Base-by-base conservation (phyloP, 2,329 filamentous ascomycete genomes). In the Coniochaeta pulveracea region DNA sequence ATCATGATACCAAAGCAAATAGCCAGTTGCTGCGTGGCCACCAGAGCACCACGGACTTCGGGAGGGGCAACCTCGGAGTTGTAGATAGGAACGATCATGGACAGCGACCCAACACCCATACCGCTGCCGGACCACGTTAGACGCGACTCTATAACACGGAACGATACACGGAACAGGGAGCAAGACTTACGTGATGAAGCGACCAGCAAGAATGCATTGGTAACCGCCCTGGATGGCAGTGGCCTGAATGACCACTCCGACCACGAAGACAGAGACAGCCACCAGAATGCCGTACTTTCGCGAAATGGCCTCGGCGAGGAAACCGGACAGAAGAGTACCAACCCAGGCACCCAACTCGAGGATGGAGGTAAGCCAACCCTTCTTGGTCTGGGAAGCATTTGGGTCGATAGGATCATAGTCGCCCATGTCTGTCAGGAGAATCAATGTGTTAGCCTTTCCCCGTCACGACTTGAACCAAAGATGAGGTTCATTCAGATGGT, bases 341-440 rank as follows among this genome's bases (percentile, higher is more conserved):
- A 84, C 49, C 80, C 80, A 86, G 26, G 80, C 81, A 34, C 81
- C 81, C 2, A 86, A 68, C 49, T 85, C 80, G 17, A 86, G 70
- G 41, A 85, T 84, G 3, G 80, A 64, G 1, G 69, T 74, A 5
- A 76, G 49, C 70, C 69, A 75, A 11, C 70, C 71, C 45, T 74
- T 74, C 41, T 67, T 64, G 5, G 66, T 66, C 45, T 65, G 60
- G 37, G 66, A 53, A n/a, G 58, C 57, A 11, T 48, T 56, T 22
- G 54, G 46, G 38, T 63, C 55, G 26, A 62, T 43, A 3, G 59
- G 60, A 38, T 63, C 61, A 40, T 72, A 72, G 21, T 63, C 61
- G 32, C 65, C 69, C 69, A 74, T 75, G 37, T 75, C 66, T 70
- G 10, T 15, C 6, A 43, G 44, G n/a, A n/a, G n/a, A 24, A 24